Evolutionary conservation across 1,284 basidiomycete species (phyloP), one percentile per base, ranked within the genome.

Genomic region (Ustilago sp.): DNA sequence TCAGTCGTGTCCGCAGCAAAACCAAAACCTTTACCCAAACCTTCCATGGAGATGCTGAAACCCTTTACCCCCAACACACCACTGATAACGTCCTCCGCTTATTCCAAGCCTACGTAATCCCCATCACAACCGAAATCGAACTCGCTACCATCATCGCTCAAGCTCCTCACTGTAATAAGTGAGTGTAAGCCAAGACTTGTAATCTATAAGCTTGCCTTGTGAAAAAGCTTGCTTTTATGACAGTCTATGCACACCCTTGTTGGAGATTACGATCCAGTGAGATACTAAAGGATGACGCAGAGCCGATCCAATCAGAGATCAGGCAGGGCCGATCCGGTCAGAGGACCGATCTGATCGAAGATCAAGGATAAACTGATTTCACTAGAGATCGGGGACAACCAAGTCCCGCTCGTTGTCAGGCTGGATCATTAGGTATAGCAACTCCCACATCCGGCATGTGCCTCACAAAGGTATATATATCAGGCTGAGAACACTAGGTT

Each of bases 51-150:
- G 65, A 58, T n/a, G 11, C 39, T 31, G 28, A 35, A 8, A 9
- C 34, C 4, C 5, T 36, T 1, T 70, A 68, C 32, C 63, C 68
- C 0, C 17, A 19, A 8, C 8, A 28, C 36, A 34, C 55, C 5
- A 13, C 15, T 0, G 39, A 45, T 17, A 19, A 57, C 19, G 23
- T 71, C 2, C 54, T 75, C 2, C 45, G 56, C 3, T 54, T 75
- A 43, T 75, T 75, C 64, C 68, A 71, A 43, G 68, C 64, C 6
- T 75, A 75, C 54, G n/a, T 75, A 35, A 50, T 75, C 31, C 73
- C 73, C 3, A 43, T 75, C 43, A 75, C 73, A 6, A 63, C 57
- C 31, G 56, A 60, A 8, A 23, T 71, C 34, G 64, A 75, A 39
- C 38, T 60, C 0, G 5, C 43, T 2, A 43, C 57, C 28, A 53